Evolutionary conservation across 2,329 filamentous ascomycete genomes (phyloP).

Genomic region (Coniella vitis): DNA sequence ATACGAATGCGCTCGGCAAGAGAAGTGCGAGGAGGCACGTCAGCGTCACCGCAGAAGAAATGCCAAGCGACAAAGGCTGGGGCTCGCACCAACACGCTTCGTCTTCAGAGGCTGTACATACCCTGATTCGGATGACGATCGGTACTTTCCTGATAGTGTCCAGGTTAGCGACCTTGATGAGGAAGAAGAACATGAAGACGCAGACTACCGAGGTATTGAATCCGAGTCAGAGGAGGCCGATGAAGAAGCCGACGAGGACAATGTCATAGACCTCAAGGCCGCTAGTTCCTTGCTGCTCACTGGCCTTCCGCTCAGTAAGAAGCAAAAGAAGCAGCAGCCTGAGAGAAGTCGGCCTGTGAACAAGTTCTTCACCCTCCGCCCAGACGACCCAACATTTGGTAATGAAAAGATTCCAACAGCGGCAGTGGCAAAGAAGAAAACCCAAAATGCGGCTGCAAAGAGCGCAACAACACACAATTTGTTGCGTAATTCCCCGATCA

Average conservation of each 20-base stretch:
- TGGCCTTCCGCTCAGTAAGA: not conserved
- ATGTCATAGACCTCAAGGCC: slow-evolving; percentile 5
- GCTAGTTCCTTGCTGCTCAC: not conserved
- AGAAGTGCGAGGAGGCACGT: slow-evolving; percentile 24
- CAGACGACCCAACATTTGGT: slow-evolving; percentile 30
- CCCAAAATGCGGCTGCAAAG: not conserved
- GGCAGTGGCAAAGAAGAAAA: not conserved
- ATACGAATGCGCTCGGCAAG: slow-evolving; percentile 29
- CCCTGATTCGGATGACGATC: slow-evolving; percentile 9
- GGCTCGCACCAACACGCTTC: slow-evolving; percentile 31
- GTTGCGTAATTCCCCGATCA: not conserved
- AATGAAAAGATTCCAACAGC: slow-evolving; percentile 7
- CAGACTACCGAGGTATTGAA: not conserved
- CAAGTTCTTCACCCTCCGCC: slow-evolving; percentile 29
- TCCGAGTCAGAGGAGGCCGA: not conserved
- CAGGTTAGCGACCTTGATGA: not conserved
- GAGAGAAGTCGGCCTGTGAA: not conserved
- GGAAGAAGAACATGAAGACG: not conserved
- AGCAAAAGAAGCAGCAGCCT: not conserved
- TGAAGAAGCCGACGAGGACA: slow-evolving; percentile 8
- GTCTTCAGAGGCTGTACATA: slow-evolving; percentile 3
- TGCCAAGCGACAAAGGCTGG: slow-evolving; percentile 32
- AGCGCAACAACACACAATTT: not conserved
- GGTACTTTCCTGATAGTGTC: not conserved
- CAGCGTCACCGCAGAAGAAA: slow-evolving; percentile 38